Percentiles rank a stretch among this genome's conserved stretches.
These are phyloP conservation scores for Chaetoceros muelleri DNA, from an alignment of 108 stramenopile genomes.

Conservation along the genomic window DNA sequence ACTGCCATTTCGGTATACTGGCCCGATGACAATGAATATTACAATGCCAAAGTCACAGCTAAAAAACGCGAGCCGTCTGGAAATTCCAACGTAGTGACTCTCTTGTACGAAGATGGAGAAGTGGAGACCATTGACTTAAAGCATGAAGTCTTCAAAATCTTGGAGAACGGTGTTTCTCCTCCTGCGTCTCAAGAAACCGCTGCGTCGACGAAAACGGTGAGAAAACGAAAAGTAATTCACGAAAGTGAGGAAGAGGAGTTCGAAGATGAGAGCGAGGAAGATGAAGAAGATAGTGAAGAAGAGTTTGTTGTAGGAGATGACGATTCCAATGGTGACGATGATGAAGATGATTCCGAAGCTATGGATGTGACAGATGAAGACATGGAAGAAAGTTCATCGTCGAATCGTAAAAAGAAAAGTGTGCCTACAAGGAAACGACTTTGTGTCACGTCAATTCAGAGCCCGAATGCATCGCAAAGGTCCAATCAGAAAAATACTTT, in stretches of 20 bases:
- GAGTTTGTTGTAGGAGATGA: slow-evolving; percentile 9
- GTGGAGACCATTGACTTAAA: slow-evolving; percentile 45
- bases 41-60: slow-evolving; percentile 23
- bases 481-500: slow-evolving; percentile 3
- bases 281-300: slow-evolving; percentile 24
- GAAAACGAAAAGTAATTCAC: slow-evolving; percentile 6
- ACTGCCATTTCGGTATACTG: slow-evolving; percentile 38
- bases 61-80: background rate
- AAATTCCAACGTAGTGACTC: background rate
- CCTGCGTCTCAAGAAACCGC: slow-evolving; percentile 7
- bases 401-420: slow-evolving; percentile 7
- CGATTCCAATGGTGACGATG: slow-evolving; percentile 10
- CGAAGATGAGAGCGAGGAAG: slow-evolving; percentile 23
- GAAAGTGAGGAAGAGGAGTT: slow-evolving; percentile 42
- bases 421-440: slow-evolving; percentile 4
- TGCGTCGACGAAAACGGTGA: slow-evolving; percentile 15
- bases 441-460: no score
- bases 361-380: slow-evolving; percentile 45
- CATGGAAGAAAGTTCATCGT: slow-evolving; percentile 15
- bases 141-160: slow-evolving; percentile 26
- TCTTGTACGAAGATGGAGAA: slow-evolving; percentile 67
- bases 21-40: slow-evolving; percentile 46
- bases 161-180: slow-evolving; percentile 7
- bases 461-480: slow-evolving; percentile 1
- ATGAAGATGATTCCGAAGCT: slow-evolving; percentile 31